Conservation (phyloP, 345 rosid genomes). For the Gossypium longicalyx region DNA sequence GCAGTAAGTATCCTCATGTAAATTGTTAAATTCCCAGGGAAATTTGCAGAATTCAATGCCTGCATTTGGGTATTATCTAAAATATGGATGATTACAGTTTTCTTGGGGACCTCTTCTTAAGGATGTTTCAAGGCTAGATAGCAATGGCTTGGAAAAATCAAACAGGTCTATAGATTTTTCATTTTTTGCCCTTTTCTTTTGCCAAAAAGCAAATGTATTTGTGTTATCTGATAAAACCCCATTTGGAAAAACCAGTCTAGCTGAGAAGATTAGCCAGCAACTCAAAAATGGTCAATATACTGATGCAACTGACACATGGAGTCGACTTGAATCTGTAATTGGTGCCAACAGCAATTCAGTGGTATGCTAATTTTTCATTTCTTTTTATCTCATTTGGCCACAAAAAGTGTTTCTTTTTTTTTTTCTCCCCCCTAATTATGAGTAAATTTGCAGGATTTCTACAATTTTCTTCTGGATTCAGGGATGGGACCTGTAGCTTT, state of each 20-base stretch:
- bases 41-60: neutral
- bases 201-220: neutral
- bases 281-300: conserved; percentile 38
- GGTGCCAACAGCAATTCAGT: conserved; percentile 42
- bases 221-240: conserved; percentile 3
- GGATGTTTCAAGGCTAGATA: conserved; percentile 65
- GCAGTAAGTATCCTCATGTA: conserved; percentile 42
- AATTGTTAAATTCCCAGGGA: neutral
- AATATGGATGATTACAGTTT: conserved; percentile 34
- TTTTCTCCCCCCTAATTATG: neutral
- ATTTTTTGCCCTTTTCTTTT: neutral
- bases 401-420: neutral
- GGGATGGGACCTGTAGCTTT: conserved; percentile 42
- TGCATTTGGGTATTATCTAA: neutral
- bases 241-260: conserved; percentile 37
- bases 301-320: conserved; percentile 67
- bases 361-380: conserved; percentile 31
- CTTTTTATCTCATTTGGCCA: neutral
- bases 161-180: conserved; percentile 39
- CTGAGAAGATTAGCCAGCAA: conserved; percentile 55
- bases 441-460: conserved; percentile 53
- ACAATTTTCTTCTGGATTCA: conserved; percentile 66
- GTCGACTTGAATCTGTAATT: conserved; percentile 45
- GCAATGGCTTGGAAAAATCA: conserved; percentile 43
- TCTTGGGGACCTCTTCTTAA: conserved; percentile 93